These are phyloP conservation scores for Irpex rosettiformis DNA, from an alignment of 1,284 basidiomycete species.

Conservation along the genomic window DNA sequence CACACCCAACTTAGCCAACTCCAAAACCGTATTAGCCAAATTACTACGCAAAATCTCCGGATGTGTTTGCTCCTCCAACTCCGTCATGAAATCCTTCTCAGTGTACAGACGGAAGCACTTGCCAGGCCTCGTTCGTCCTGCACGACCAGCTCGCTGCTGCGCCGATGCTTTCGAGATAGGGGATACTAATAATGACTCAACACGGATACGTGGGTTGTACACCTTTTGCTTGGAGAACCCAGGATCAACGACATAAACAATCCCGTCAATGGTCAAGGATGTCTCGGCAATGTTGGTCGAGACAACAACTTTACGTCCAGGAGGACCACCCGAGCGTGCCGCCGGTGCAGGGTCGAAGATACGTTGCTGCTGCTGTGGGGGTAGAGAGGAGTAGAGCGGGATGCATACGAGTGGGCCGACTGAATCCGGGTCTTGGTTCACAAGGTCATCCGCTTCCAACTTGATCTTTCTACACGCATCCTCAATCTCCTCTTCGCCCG, in stretches of 20 bases:
- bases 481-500: constrained; percentile 98
- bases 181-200: constrained; percentile 90
- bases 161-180: constrained; percentile 97
- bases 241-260: constrained; percentile 98
- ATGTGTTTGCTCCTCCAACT: constrained; percentile 95
- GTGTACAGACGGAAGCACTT: constrained; percentile 98
- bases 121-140: constrained; percentile 92
- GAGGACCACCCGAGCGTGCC: constrained; percentile 65
- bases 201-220: constrained; percentile 94
- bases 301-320: constrained; percentile 91
- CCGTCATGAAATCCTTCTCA: constrained; percentile 94
- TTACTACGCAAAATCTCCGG: constrained; percentile 95
- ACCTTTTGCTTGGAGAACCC: constrained; percentile 98
- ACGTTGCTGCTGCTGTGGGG: constrained; percentile 89
- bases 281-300: constrained; percentile 99
- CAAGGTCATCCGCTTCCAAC: constrained; percentile 80
- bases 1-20: constrained; percentile 92
- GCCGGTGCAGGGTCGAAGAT: constrained; percentile 90
- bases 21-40: constrained; percentile 91
- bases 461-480: constrained; percentile 95
- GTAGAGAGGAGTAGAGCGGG: constrained; percentile 92
- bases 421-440: constrained; percentile 65
- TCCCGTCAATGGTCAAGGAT: constrained; percentile 96
- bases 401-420: constrained; percentile 88
- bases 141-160: constrained; percentile 94